A percentile compares a stretch with the other conserved stretches of the same genome.
Conservation (phyloP, 2,329 filamentous ascomycete genomes). For the Stagonosporopsis vannaccii region DNA sequence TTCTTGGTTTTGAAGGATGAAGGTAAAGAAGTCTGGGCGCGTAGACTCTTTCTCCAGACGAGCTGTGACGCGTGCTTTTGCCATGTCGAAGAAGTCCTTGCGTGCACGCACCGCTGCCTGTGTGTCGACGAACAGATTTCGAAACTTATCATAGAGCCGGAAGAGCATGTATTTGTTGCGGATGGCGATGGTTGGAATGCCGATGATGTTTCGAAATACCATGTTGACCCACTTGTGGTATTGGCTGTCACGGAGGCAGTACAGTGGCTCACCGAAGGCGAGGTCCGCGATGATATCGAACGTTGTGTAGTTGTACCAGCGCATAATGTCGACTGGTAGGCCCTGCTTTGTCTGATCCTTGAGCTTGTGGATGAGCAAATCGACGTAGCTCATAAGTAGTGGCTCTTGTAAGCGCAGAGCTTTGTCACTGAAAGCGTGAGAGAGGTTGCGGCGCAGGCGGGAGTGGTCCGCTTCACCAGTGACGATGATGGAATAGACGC, state of each 20-base stretch:
- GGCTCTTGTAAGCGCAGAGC: conserved; percentile 52
- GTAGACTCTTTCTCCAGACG: conserved; percentile 26
- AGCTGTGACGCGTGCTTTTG: conserved; percentile 24
- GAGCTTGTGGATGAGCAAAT: conserved; percentile 49
- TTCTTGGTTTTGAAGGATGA: conserved; percentile 34
- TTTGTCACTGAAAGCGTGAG: conserved; percentile 53
- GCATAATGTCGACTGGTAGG: conserved; percentile 32
- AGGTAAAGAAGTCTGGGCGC: conserved; percentile 37
- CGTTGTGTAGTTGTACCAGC: conserved; percentile 39
- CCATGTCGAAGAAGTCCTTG: conserved; percentile 25
- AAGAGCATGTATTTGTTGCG: conserved; percentile 30
- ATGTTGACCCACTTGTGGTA: conserved; percentile 42
- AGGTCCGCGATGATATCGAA: conserved; percentile 45
- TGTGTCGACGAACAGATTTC: conserved; percentile 22
- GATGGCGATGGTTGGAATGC: conserved; percentile 19
- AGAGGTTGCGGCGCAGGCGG: conserved; percentile 47
- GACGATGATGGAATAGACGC: conserved; percentile 36
- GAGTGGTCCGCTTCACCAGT: conserved; percentile 42
- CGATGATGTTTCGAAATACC: conserved; percentile 23
- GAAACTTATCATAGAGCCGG: conserved; percentile 23
- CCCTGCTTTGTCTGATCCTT: conserved; percentile 25
- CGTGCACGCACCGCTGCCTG: conserved; percentile 15
- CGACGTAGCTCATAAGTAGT: conserved; percentile 50
- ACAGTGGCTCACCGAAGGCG: conserved; percentile 41
- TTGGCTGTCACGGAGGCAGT: conserved; percentile 38